Evolutionary conservation across 495 filamentous ascomycete genomes (phyloP).

Genomic region (Aspergillus diversus): DNA sequence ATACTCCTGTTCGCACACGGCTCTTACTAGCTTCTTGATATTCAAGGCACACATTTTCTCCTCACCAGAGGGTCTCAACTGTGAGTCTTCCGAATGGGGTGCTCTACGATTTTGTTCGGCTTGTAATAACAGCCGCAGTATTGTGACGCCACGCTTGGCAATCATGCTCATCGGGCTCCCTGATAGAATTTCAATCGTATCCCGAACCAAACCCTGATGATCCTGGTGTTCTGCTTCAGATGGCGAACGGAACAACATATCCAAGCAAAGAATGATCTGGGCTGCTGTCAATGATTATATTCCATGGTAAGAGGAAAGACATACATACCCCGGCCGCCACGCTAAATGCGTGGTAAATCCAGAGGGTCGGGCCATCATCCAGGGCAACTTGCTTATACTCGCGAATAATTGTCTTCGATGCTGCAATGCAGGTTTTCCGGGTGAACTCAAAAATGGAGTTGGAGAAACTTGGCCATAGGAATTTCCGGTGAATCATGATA

Average conservation of each 20-base stretch:
- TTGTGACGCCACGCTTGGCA: slow-evolving; percentile 9
- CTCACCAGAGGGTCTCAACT: background rate
- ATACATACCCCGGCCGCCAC: slow-evolving; percentile 7
- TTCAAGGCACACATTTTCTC: background rate
- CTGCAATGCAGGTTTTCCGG: slow-evolving; percentile 47
- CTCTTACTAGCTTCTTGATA: slow-evolving; percentile 8
- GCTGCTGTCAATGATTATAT: background rate
- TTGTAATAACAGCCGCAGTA: background rate
- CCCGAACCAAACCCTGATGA: background rate
- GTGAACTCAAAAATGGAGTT: slow-evolving; percentile 44
- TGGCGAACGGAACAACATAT: slow-evolving; percentile 8
- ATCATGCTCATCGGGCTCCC: slow-evolving; percentile 8
- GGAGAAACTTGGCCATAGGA: slow-evolving; percentile 48
- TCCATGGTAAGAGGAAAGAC: background rate
- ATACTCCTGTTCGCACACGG: slow-evolving; percentile 4
- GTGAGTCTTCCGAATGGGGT: background rate
- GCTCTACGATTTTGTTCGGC: background rate
- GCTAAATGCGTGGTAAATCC: slow-evolving; percentile 14
- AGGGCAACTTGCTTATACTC: slow-evolving; percentile 31
- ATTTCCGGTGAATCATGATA: slow-evolving; percentile 56
- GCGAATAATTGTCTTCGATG: slow-evolving; percentile 51
- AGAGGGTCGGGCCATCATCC: slow-evolving; percentile 10
- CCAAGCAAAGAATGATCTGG: slow-evolving; percentile 15
- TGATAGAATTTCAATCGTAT: slow-evolving; percentile 6
- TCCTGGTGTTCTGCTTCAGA: slow-evolving; percentile 8